Conservation (phyloP, 495 filamentous ascomycete species). For the Polyplosphaeria fusca region DNA sequence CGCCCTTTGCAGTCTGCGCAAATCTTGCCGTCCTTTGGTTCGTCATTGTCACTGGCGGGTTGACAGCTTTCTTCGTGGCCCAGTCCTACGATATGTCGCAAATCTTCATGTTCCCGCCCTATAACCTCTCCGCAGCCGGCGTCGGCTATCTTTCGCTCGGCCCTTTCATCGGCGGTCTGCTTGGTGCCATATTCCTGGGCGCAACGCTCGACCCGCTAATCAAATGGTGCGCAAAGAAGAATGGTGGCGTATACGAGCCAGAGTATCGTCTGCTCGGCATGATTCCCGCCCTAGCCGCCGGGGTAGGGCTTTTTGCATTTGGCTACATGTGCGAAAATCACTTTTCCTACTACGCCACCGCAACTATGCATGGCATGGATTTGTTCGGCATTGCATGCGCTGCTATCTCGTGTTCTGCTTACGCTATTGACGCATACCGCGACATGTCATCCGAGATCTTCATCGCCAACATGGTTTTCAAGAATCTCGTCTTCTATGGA, state of each 20-base stretch:
- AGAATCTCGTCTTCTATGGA: constrained; percentile 33
- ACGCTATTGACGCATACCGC: constrained; percentile 32
- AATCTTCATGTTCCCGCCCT: constrained; percentile 34
- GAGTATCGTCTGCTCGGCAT: constrained; percentile 29
- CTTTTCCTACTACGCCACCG: constrained; percentile 24
- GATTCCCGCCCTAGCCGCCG: constrained; percentile 9
- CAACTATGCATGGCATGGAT: constrained; percentile 21
- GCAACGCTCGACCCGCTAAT: constrained; percentile 27
- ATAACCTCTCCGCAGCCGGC: constrained; percentile 27
- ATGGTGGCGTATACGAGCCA: constrained; percentile 30
- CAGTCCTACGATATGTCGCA: constrained; percentile 33
- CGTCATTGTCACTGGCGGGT: constrained; percentile 27
- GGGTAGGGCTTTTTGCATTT: constrained; percentile 26
- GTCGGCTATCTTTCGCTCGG: constrained; percentile 34
- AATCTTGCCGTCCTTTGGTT: constrained; percentile 31
- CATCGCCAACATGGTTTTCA: constrained; percentile 35
- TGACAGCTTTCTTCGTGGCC: constrained; percentile 32
- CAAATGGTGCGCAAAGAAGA: constrained; percentile 30
- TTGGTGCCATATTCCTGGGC: constrained; percentile 27
- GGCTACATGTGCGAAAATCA: constrained; percentile 26
- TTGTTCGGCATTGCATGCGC: constrained; percentile 27
- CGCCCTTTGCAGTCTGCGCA: constrained; percentile 25
- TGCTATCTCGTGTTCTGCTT: constrained; percentile 20
- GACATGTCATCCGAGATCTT: constrained; percentile 31
- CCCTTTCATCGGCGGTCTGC: constrained; percentile 29